Evolutionary conservation across 495 filamentous ascomycete genomes (phyloP), one percentile per base, ranked within the genome.

Genomic region (Neurospora africana): DNA sequence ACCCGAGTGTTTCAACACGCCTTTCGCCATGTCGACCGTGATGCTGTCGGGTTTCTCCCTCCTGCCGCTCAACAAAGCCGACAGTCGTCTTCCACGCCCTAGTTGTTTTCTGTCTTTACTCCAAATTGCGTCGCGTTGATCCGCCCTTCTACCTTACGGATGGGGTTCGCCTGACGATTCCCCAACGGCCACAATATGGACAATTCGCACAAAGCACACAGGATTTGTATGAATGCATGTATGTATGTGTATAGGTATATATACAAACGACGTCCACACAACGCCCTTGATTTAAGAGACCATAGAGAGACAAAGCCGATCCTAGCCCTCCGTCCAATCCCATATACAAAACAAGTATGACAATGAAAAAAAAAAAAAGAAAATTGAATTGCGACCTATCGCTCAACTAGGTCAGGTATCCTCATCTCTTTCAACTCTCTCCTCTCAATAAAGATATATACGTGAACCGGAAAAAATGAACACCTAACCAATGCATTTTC

Each of bases 271-370:
- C 53, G 53, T 65, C 53, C 53, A 65, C 53, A 65, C 53, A 33
- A 65, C 27, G 53, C 53, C 53, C 53, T 65, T 65, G 53, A 35
- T 33, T 33, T 65, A 65, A 6, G 53, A 33, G 53, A 65, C 27
- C 23, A 65, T 35, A 65, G 53, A 65, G 53, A 61, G 53, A 65
- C 53, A 65, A 65, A 65, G 53, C 53, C 53, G 33, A 35, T 65
- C 53, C 53, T 65, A 65, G 27, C 53, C 53, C 53, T 13, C 27
- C 53, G 15, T 65, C 53, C 53, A 33, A 65, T 65, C 53, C 53
- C 27, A 65, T 65, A 65, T 65, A 65, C 53, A 65, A 65, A 65
- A 65, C 53, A 65, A 65, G 53, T 65, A 65, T 65, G 53, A 65
- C 2, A 65, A 61, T 61, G 5, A 1, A 38, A 27, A 65, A 65